phyloP scores from a whole-genome alignment of 2,329 filamentous ascomycete species.

The Colletotrichum tofieldiae region DNA sequence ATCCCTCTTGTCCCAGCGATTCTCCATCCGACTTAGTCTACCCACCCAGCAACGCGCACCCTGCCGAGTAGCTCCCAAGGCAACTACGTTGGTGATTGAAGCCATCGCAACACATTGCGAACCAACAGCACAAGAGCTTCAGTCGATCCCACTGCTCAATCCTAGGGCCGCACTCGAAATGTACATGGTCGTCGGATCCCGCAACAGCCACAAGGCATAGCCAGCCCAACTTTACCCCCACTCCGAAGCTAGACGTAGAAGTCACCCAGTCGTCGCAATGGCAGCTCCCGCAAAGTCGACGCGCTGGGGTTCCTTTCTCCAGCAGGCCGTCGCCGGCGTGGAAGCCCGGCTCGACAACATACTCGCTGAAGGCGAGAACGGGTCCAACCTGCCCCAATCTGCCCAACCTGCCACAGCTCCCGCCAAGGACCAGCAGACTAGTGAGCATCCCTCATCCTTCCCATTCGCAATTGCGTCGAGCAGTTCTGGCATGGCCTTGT shows the following conservation, averaged over 20 bases:
- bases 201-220: conserved; percentile 34
- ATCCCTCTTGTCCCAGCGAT: background rate
- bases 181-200: conserved; percentile 19
- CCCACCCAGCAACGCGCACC: background rate
- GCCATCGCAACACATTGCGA: background rate
- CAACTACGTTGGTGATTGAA: background rate
- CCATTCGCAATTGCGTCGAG: background rate
- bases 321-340: conserved; percentile 92
- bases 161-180: conserved; percentile 21
- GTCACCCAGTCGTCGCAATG: conserved; percentile 54
- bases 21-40: too few relatives aligned
- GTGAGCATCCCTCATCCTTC: conserved; percentile 12
- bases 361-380: conserved; percentile 80
- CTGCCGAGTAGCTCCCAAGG: background rate
- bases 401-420: background rate
- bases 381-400: conserved; percentile 22
- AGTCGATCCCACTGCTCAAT: background rate
- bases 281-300: conserved; percentile 68
- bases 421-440: conserved; percentile 21
- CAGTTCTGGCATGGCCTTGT: background rate
- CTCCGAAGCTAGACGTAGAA: conserved; percentile 50
- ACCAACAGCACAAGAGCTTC: background rate
- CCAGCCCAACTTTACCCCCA: background rate
- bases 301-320: conserved; percentile 86
- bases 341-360: conserved; percentile 95